Percentiles rank a stretch among this genome's conserved stretches.
These are phyloP conservation scores for Epichloe elymi DNA, from an alignment of 2,329 filamentous ascomycete species.

Conservation along the genomic window DNA sequence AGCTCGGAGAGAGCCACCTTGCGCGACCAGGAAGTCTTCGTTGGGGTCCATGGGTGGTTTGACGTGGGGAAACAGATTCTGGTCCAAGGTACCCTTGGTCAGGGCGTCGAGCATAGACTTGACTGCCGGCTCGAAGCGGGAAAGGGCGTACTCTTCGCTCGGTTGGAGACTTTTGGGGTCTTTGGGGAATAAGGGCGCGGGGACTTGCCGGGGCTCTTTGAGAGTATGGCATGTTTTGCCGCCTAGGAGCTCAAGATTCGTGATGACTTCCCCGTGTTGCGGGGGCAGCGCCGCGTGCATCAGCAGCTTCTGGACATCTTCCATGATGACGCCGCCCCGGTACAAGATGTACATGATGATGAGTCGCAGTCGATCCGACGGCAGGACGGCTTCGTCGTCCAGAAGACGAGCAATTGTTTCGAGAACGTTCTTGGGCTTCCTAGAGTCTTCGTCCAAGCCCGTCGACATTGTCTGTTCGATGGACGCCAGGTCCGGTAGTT, in stretches of 20 bases:
- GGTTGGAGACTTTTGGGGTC: conserved; percentile 43
- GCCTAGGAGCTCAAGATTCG: conserved; percentile 72
- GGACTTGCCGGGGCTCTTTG: conserved; percentile 60
- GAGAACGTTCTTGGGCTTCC: conserved; percentile 79
- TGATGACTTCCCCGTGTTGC: conserved; percentile 57
- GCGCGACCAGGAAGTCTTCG: conserved; percentile 40
- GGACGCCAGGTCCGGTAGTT: conserved; percentile 74
- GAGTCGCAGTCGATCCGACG: conserved; percentile 67
- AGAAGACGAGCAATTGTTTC: conserved; percentile 78
- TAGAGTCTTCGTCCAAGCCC: conserved; percentile 82
- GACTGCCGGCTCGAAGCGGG: conserved; percentile 69
- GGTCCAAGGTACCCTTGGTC: conserved; percentile 53
- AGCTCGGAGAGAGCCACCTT: conserved; percentile 68
- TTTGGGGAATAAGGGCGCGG: conserved; percentile 56
- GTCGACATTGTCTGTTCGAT: conserved; percentile 87
- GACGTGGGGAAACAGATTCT: conserved; percentile 55
- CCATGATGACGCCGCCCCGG: conserved; percentile 68
- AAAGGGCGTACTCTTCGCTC: conserved; percentile 71
- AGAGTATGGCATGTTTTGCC: conserved; percentile 54
- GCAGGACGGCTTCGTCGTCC: conserved; percentile 64
- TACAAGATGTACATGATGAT: conserved; percentile 79
- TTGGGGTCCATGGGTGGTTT: conserved; percentile 54
- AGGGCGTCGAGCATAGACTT: conserved; percentile 73
- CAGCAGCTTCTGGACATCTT: conserved; percentile 75
- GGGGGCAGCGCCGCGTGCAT: conserved; percentile 70